Percentiles rank a stretch among this genome's conserved stretches.
These are phyloP conservation scores for Aspergillus novoparasiticus DNA, from an alignment of 2,329 filamentous ascomycete genomes.

Conservation along the genomic window DNA sequence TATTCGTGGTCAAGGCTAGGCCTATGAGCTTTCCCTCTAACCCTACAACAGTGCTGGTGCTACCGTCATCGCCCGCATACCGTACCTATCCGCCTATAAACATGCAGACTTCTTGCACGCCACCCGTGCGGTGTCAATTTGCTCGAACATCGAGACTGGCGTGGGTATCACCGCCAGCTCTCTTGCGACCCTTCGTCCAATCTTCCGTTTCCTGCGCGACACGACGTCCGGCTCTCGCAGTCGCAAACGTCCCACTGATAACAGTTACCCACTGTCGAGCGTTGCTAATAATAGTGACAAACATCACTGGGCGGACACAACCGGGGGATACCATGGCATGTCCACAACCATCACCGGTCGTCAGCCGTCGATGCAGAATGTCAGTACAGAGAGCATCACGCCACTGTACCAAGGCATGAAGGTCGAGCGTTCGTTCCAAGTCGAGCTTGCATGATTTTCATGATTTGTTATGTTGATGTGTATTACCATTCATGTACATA, in stretches of 20 bases:
- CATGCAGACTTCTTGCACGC: not conserved
- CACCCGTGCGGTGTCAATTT: not conserved
- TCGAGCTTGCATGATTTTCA: not conserved
- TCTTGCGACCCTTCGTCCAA: constrained; percentile 1
- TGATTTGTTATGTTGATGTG: not conserved
- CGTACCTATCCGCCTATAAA: constrained; percentile 1
- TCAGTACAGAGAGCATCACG: constrained; percentile 2
- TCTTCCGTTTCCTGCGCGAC: constrained; percentile 2
- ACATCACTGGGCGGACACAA: not conserved
- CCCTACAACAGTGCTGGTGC: not conserved
- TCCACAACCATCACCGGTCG: not conserved
- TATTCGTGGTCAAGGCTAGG: not conserved
- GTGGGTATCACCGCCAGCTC: constrained; percentile 1
- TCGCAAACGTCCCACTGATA: not conserved
- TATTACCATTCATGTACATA: not conserved
- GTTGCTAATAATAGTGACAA: not conserved
- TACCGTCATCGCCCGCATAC: not conserved
- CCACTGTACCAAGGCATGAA: constrained; percentile 2
- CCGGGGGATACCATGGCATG: not conserved
- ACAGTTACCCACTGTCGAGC: not conserved
- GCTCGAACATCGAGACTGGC: constrained; percentile 1
- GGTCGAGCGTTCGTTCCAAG: not conserved
- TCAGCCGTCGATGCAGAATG: not conserved
- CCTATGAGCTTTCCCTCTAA: not conserved
- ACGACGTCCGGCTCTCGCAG: not conserved